Evolutionary conservation across 352 stramenopile genomes (phyloP), one percentile per base, ranked within the genome.

Genomic region (Chrysophaeum taylorii): DNA sequence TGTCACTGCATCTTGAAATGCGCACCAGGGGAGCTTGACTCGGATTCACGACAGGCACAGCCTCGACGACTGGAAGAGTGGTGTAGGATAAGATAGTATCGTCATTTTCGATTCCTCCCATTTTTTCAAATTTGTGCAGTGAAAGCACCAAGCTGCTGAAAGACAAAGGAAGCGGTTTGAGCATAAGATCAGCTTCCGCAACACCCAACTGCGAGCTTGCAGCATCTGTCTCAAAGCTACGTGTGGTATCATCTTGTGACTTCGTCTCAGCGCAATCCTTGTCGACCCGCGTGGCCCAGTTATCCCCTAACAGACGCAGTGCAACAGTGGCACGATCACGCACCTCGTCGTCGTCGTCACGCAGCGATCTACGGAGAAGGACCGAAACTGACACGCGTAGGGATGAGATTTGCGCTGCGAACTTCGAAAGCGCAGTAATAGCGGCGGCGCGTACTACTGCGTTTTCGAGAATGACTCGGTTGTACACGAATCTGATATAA

Each of bases 401-500:
- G 25, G 86, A 89, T 5, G 93, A 89, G 42, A 97, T 91, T 29
- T 83, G 80, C 48, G 95, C 92, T 4, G 91, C 94, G 83, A 99
- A 99, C 73, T 97, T 93, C 23, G 90, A 85, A 5, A 99, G 84
- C 27, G 94, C 90, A 25, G 88, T 91, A 57, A 99, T 90, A 1
- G 96, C 94, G 15, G 96, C 96, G 14, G 96, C 94, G 54, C 96
- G 87, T 53, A 99, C 91, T 15, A 89, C 82, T 0, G 94, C 89
- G 77, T 98, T 98, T 78, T 99, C 96, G 31, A 99, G 79, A 78
- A 99, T 99, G 53, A 99, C 87, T 52, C 95, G 91, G 85, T 99
- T 99, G 81, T 97, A 98, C 64, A 99, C 97, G 79, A 98, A 99
- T 63, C 95, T 92, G 75, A 99, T 98, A 90, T 98, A 99, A 33